Conservation (phyloP, 306 rosid species). For the Quercus dentata region DNA sequence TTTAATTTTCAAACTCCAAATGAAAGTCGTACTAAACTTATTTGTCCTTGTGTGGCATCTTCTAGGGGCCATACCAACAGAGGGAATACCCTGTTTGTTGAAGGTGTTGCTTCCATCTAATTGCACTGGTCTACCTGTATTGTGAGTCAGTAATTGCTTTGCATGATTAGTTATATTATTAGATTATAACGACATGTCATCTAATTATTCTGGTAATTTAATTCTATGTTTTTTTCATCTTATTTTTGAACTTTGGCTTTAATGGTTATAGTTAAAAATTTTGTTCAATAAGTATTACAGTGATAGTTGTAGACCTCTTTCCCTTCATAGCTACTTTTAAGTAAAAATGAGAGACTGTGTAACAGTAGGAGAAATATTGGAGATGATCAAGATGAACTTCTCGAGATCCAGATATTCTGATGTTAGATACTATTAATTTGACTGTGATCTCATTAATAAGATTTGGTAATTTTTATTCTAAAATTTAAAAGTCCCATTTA, state of each 20-base stretch:
- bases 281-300: background rate
- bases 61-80: conserved; percentile 86
- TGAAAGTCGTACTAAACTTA: background rate
- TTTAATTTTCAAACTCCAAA: background rate
- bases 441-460: background rate
- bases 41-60: conserved; percentile 9
- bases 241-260: background rate
- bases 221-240: background rate
- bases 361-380: background rate
- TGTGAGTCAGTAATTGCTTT: conserved; percentile 47
- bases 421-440: background rate
- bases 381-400: background rate
- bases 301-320: background rate
- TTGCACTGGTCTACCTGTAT: conserved; percentile 74
- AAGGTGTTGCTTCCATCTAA: conserved; percentile 78
- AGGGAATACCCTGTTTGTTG: conserved; percentile 94
- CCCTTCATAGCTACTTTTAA: background rate
- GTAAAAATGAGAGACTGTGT: background rate
- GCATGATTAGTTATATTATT: background rate
- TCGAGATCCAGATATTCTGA: background rate
- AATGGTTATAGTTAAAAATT: background rate
- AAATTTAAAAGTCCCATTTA: background rate
- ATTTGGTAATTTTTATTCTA: background rate
- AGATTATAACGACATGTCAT: too few relatives aligned
- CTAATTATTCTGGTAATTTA: background rate